phyloP scores from a whole-genome alignment of 371 early-diverging fungal genomes.

The Mortierella sp. region DNA sequence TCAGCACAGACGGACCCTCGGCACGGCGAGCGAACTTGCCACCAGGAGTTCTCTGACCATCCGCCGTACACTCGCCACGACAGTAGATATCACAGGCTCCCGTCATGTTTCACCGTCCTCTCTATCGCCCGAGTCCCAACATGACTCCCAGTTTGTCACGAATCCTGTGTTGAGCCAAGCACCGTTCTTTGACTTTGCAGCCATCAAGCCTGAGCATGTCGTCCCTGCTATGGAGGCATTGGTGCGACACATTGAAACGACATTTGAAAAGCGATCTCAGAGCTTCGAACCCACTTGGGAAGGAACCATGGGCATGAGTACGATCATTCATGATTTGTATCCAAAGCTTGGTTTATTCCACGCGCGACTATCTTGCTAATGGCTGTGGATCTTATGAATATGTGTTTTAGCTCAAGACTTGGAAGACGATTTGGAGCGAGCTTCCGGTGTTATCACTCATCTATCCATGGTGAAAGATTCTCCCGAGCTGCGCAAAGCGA shows the following conservation, averaged over 20 bases:
- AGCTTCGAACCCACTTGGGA: constrained; percentile 71
- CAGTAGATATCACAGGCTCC: constrained; percentile 9
- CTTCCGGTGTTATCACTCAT: constrained; percentile 67
- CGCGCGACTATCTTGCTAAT: too few relatives aligned
- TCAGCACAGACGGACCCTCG: not conserved
- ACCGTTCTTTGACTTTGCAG: constrained; percentile 67
- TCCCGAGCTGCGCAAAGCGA: constrained; percentile 64
- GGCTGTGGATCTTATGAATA: not conserved
- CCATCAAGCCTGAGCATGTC: constrained; percentile 61
- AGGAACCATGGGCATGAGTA: constrained; percentile 69
- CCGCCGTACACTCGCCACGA: constrained; percentile 42
- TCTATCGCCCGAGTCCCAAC: not conserved
- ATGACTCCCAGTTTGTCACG: constrained; percentile 28
- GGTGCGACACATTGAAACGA: constrained; percentile 56
- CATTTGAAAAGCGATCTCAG: constrained; percentile 62
- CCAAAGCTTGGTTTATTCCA: not conserved
- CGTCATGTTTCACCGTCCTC: not conserved
- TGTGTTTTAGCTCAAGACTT: constrained; percentile 59
- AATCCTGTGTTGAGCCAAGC: constrained; percentile 60
- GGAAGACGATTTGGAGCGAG: constrained; percentile 65
- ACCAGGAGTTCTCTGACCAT: constrained; percentile 24
- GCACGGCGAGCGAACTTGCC: not conserved
- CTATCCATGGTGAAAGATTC: constrained; percentile 71
- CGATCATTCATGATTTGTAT: not conserved
- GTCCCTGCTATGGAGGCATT: constrained; percentile 64